These are phyloP conservation scores for Rhizomucor pusillus DNA, from an alignment of 371 early-diverging fungal species.

Conservation along the genomic window DNA sequence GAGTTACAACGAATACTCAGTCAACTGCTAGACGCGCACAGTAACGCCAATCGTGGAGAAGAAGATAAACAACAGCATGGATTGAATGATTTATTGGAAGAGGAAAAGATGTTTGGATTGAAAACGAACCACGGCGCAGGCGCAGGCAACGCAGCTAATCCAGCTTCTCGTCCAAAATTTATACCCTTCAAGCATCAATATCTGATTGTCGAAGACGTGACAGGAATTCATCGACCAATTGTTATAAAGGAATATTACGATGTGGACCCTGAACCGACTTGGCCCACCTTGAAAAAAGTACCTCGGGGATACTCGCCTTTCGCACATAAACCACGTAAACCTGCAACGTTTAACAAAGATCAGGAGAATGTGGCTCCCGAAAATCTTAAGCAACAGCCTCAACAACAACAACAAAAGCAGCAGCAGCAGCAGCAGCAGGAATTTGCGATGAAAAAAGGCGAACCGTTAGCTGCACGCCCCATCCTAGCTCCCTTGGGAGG, in stretches of 20 bases:
- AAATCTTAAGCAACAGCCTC: constrained; percentile 1
- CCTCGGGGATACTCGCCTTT: constrained; percentile 28
- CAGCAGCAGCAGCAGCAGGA: constrained; percentile 3
- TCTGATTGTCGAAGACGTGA: constrained; percentile 38
- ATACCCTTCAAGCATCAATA: constrained; percentile 35
- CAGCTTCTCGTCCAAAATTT: constrained; percentile 23
- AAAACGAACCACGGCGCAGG: constrained; percentile 22
- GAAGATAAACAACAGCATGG: constrained; percentile 5
- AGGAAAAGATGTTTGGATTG: constrained; percentile 28
- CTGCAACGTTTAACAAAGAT: background rate
- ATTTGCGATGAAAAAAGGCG: background rate
- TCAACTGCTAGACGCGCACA: constrained; percentile 10
- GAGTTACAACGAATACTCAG: constrained; percentile 8
- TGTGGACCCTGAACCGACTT: constrained; percentile 9
- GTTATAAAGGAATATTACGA: constrained; percentile 32
- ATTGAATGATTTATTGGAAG: constrained; percentile 23
- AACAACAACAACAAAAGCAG: constrained; percentile 4
- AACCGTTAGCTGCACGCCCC: background rate
- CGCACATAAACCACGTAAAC: constrained; percentile 3
- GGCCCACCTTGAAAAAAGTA: constrained; percentile 33
- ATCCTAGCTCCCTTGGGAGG: too few relatives aligned
- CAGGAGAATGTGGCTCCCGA: constrained; percentile 1
- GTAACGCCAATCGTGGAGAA: constrained; percentile 10
- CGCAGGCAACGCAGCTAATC: background rate
- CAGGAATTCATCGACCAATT: constrained; percentile 35